Conservation (phyloP, 352 stramenopile species). For the Thraustochytrium sp. region DNA sequence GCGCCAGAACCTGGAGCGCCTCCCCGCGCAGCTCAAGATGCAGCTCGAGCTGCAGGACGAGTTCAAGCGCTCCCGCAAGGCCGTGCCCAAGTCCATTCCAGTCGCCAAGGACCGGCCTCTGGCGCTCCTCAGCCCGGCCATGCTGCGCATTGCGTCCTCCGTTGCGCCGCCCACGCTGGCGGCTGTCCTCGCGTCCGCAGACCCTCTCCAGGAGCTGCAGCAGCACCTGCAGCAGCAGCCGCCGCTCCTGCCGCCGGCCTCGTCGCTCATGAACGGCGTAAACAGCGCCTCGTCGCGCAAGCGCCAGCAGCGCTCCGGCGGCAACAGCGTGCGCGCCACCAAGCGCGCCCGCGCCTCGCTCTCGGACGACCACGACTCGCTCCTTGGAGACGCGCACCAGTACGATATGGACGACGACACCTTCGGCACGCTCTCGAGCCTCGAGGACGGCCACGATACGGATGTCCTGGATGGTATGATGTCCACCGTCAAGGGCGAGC, state of each 20-base stretch:
- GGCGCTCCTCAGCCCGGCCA: background rate
- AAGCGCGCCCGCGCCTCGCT: too few relatives aligned
- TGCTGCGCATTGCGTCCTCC: background rate
- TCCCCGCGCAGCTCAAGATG: conserved; percentile 32
- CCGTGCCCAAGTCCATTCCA: background rate
- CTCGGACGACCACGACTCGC: background rate
- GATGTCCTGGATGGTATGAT: background rate
- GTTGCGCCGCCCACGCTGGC: background rate
- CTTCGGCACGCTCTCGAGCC: background rate
- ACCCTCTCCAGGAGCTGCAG: too few relatives aligned
- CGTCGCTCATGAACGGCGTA: too few relatives aligned
- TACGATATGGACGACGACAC: background rate
- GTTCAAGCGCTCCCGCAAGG: conserved; percentile 4
- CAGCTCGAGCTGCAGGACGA: conserved; percentile 42
- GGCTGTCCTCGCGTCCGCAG: too few relatives aligned
- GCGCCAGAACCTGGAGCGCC: background rate
- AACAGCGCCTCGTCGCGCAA: too few relatives aligned
- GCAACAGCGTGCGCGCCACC: too few relatives aligned
- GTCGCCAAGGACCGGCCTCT: background rate
- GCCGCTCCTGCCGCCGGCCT: too few relatives aligned
- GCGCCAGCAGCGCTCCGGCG: background rate
- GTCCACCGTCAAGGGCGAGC: background rate
- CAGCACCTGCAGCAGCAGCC: too few relatives aligned
- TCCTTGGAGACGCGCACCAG: background rate
- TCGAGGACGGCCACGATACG: background rate